These are phyloP conservation scores for Aspergillus hiratsukae DNA, from an alignment of 2,329 filamentous ascomycete species.

Conservation along the genomic window DNA sequence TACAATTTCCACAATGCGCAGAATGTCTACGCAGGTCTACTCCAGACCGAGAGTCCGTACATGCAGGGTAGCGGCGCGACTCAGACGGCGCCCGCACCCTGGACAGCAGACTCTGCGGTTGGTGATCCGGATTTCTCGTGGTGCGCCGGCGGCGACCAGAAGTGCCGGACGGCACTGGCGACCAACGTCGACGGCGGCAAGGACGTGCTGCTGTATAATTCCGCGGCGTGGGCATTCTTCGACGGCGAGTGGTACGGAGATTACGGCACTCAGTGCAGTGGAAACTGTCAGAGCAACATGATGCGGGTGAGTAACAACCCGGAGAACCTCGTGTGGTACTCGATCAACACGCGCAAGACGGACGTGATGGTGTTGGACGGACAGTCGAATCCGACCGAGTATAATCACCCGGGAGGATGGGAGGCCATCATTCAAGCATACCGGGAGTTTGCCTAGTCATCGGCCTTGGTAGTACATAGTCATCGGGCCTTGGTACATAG, in stretches of 20 bases:
- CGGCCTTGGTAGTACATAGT: too few species aligned
- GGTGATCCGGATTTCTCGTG: slow-evolving; percentile 31
- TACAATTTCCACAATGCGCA: slow-evolving; percentile 43
- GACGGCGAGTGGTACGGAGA: slow-evolving; percentile 24
- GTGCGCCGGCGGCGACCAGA: slow-evolving; percentile 23
- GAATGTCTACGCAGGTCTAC: slow-evolving; percentile 39
- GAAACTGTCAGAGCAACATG: slow-evolving; percentile 29
- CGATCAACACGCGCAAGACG: slow-evolving; percentile 25
- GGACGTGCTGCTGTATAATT: slow-evolving; percentile 28
- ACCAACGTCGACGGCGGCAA: slow-evolving; percentile 29
- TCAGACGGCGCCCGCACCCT: slow-evolving; percentile 26
- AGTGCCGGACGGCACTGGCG: slow-evolving; percentile 27
- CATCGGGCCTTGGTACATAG: neutral
- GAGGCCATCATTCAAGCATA: slow-evolving; percentile 27
- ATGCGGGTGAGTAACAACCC: slow-evolving; percentile 27
- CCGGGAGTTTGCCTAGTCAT: slow-evolving; percentile 10
- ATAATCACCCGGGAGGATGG: slow-evolving; percentile 29
- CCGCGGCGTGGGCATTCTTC: slow-evolving; percentile 34
- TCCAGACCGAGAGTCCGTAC: slow-evolving; percentile 34
- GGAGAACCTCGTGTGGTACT: slow-evolving; percentile 28
- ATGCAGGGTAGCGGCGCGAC: slow-evolving; percentile 29
- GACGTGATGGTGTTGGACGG: slow-evolving; percentile 30
- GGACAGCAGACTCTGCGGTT: slow-evolving; percentile 18
- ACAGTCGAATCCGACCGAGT: slow-evolving; percentile 20
- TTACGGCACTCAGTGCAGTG: slow-evolving; percentile 27